Conservation (phyloP, 768 basidiomycete species). For the Hericium rajendrae region DNA sequence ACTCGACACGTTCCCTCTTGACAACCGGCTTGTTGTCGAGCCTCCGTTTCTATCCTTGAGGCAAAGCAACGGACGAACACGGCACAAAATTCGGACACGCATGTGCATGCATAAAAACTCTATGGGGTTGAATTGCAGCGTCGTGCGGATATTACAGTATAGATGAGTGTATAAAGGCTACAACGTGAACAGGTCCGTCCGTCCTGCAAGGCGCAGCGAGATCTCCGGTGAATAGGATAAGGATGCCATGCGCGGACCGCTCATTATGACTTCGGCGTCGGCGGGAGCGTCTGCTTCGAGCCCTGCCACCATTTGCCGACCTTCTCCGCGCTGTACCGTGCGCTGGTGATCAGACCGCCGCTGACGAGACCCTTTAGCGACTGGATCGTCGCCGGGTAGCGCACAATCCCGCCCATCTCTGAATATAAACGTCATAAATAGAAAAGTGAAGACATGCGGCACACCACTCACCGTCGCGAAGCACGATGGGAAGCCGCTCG, state of each 20-base stretch:
- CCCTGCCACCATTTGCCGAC: slow-evolving; percentile 75
- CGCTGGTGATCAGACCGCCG: slow-evolving; percentile 71
- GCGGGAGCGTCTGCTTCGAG: slow-evolving; percentile 34
- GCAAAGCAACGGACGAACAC: not conserved
- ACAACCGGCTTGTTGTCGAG: not conserved
- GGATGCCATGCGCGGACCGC: not conserved
- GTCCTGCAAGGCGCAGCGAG: not conserved
- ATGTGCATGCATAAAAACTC: not conserved
- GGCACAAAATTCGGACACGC: not conserved
- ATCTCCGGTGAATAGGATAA: slow-evolving; percentile 3
- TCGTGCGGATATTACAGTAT: not conserved
- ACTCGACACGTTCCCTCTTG: not conserved
- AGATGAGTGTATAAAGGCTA: not conserved
- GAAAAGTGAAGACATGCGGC: not conserved
- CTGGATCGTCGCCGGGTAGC: slow-evolving; percentile 77
- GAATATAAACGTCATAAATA: slow-evolving; percentile 3
- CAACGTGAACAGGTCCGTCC: not conserved
- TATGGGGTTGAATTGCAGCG: not conserved
- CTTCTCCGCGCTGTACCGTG: slow-evolving; percentile 68
- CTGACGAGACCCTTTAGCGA: slow-evolving; percentile 78
- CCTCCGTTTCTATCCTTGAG: not conserved
- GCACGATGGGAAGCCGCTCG: slow-evolving; percentile 37
- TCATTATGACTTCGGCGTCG: not conserved
- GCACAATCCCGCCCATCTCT: slow-evolving; percentile 76
- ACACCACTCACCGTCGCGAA: slow-evolving; percentile 38